Conservation (phyloP, 1,139 yeast genomes). For the Candida tetrigidarum region DNA sequence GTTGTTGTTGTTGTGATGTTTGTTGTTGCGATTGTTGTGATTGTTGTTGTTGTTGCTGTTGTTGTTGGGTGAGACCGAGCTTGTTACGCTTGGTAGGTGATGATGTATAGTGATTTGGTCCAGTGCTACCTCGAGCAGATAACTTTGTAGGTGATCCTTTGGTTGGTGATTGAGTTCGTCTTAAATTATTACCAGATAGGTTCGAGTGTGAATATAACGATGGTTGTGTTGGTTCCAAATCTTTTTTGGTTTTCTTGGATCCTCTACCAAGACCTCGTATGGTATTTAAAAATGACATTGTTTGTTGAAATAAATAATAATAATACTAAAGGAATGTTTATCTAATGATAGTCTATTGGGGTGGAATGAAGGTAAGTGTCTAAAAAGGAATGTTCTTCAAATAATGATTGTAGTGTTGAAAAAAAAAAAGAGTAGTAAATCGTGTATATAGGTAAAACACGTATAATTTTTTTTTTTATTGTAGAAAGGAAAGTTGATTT, state of each 20-base stretch:
- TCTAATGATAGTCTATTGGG: too few relatives aligned
- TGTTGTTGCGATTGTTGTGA: constrained; percentile 23
- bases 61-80: constrained; percentile 21
- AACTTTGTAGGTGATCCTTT: constrained; percentile 27
- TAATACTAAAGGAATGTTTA: not conserved
- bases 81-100: constrained; percentile 42
- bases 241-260: constrained; percentile 56
- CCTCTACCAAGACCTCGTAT: constrained; percentile 68
- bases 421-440: too few relatives aligned
- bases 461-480: too few relatives aligned
- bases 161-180: constrained; percentile 43
- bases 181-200: constrained; percentile 35
- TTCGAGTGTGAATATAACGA: constrained; percentile 36
- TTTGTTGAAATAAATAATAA: not conserved
- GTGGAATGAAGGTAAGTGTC: not conserved
- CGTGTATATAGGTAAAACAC: too few relatives aligned
- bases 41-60: constrained; percentile 26
- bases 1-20: constrained; percentile 21
- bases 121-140: constrained; percentile 21
- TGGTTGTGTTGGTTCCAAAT: constrained; percentile 38
- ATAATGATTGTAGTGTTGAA: not conserved
- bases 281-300: constrained; percentile 50
- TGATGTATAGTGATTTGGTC: constrained; percentile 13
- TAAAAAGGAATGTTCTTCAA: not conserved
- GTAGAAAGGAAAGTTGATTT: too few relatives aligned